Conservation (phyloP, 106 monocot genomes). For the Iris macrosiphon region DNA sequence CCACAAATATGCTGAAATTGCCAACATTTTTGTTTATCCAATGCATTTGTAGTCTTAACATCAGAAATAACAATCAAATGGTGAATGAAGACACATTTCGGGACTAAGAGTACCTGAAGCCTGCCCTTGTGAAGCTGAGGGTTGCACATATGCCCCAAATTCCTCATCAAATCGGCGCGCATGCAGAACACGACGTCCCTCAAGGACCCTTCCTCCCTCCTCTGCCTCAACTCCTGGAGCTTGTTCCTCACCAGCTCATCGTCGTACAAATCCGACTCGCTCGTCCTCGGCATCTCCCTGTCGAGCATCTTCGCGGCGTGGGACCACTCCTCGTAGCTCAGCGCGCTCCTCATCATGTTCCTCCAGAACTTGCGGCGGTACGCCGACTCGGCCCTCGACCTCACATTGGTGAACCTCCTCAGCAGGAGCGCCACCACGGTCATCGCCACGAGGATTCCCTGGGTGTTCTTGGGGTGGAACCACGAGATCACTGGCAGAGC, state of each 20-base stretch:
- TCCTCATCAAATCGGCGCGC: constrained; percentile 84
- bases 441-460: constrained; percentile 59
- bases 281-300: constrained; percentile 40
- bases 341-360: constrained; percentile 67
- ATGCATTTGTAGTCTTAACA: too few species aligned
- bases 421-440: constrained; percentile 51
- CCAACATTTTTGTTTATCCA: too few species aligned
- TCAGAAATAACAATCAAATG: too few species aligned
- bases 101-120: constrained; percentile 61
- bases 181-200: constrained; percentile 86
- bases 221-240: constrained; percentile 60
- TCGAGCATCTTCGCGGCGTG: constrained; percentile 93
- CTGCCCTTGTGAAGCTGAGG: constrained; percentile 89
- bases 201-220: constrained; percentile 67
- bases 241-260: constrained; percentile 87
- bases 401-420: constrained; percentile 47
- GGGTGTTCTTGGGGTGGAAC: constrained; percentile 74
- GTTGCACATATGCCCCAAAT: constrained; percentile 94
- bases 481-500: constrained; percentile 30
- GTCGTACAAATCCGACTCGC: constrained; percentile 68
- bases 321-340: constrained; percentile 90
- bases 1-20: too few species aligned
- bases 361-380: constrained; percentile 89
- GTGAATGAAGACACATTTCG: too few species aligned
- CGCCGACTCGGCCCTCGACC: constrained; percentile 56